Conservation (phyloP, 352 stramenopile genomes). For the Globisporangium middletonii region DNA sequence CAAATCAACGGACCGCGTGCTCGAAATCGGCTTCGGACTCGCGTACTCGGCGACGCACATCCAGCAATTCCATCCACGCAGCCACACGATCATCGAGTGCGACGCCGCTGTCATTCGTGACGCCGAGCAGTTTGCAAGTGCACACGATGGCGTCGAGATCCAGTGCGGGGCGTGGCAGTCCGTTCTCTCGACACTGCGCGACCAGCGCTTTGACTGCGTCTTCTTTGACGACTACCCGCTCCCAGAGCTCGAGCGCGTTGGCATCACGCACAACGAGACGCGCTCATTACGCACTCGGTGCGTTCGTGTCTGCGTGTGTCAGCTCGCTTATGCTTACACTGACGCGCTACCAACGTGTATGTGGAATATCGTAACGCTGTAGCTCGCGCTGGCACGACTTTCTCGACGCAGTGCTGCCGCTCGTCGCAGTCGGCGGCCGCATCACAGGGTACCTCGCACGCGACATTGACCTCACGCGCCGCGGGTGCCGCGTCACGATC, state of each 20-base stretch:
- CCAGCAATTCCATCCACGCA: slow-evolving; percentile 41
- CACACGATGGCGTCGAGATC: slow-evolving; percentile 30
- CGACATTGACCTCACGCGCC: slow-evolving; percentile 33
- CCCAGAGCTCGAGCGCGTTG: slow-evolving; percentile 34
- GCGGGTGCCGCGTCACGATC: slow-evolving; percentile 32
- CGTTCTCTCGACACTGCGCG: slow-evolving; percentile 30
- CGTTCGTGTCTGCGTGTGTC: background rate
- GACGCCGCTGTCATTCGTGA: slow-evolving; percentile 48
- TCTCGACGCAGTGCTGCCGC: slow-evolving; percentile 42
- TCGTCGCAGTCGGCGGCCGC: slow-evolving; percentile 36
- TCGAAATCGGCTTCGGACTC: slow-evolving; percentile 86
- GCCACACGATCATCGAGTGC: slow-evolving; percentile 80
- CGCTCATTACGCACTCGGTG: slow-evolving; percentile 9
- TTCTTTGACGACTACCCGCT: slow-evolving; percentile 84
- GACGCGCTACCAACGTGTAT: background rate
- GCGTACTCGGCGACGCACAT: slow-evolving; percentile 76
- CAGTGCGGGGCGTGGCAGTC: slow-evolving; percentile 68
- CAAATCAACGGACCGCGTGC: slow-evolving; percentile 34
- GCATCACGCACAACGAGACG: slow-evolving; percentile 13
- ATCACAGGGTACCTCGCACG: slow-evolving; percentile 67
- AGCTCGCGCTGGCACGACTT: slow-evolving; percentile 74
- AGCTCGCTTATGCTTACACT: background rate
- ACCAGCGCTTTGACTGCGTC: slow-evolving; percentile 56
- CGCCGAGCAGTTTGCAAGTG: slow-evolving; percentile 39
- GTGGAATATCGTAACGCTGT: background rate